Conservation (phyloP, 2,329 filamentous ascomycete species). For the Arthroderma sp. region DNA sequence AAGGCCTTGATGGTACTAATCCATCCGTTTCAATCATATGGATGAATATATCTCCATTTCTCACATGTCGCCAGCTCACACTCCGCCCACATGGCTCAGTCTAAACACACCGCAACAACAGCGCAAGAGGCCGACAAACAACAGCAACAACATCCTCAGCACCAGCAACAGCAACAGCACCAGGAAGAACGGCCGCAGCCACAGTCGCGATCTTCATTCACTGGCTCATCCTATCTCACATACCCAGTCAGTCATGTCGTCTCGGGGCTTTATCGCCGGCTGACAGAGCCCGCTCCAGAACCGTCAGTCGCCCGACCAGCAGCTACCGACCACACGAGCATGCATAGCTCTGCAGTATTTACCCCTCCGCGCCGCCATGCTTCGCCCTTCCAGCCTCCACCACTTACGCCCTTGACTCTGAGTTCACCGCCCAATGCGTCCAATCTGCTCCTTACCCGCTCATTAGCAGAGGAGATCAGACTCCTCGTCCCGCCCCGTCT, state of each 20-base stretch:
- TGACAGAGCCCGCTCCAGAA: slow-evolving; percentile 33
- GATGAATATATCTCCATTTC: no score
- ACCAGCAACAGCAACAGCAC: slow-evolving; percentile 1
- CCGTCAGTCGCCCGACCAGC: slow-evolving; percentile 11
- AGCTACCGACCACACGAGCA: slow-evolving; percentile 6
- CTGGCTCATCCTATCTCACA: slow-evolving; percentile 30
- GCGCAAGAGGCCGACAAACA: no score
- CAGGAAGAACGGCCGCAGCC: slow-evolving; percentile 17
- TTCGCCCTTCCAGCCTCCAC: slow-evolving; percentile 76
- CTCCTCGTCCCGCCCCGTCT: slow-evolving; percentile 75
- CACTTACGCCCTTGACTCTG: slow-evolving; percentile 67
- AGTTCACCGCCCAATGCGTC: slow-evolving; percentile 46
- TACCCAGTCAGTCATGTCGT: slow-evolving; percentile 40
- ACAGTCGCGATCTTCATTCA: slow-evolving; percentile 14
- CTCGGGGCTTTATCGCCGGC: slow-evolving; percentile 54
- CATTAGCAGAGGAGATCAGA: slow-evolving; percentile 83
- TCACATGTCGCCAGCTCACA: no score
- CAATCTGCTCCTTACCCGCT: slow-evolving; percentile 51
- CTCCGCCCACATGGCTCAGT: no score
- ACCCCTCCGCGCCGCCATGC: slow-evolving; percentile 47
- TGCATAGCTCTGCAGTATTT: slow-evolving; percentile 40
- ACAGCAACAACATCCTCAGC: no score
- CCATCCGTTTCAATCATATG: no score
- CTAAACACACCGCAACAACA: no score
- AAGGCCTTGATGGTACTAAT: no score